phyloP scores from a whole-genome alignment of 2,329 filamentous ascomycete genomes.

The Allantophomopsis lycopodina region DNA sequence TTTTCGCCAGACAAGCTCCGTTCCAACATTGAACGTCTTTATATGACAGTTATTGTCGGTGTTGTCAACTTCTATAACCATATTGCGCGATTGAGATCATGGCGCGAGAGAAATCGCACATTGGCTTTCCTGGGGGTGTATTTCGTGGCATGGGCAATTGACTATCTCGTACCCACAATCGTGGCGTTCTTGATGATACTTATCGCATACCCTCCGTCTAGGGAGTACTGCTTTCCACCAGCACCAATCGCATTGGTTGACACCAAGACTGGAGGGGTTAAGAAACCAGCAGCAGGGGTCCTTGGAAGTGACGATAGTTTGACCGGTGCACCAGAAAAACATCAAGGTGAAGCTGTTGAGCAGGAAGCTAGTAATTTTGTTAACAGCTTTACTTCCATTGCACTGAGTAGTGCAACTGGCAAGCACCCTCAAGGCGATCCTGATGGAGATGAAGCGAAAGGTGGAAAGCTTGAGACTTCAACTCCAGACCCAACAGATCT shows the following conservation, averaged over 20 bases:
- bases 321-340: conserved; percentile 71
- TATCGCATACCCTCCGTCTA: conserved; percentile 48
- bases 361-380: conserved; percentile 74
- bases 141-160: conserved; percentile 54
- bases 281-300: conserved; percentile 65
- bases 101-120: conserved; percentile 61
- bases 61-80: conserved; percentile 59
- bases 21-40: conserved; percentile 64
- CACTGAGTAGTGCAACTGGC: conserved; percentile 61
- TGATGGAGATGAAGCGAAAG: conserved; percentile 22
- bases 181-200: conserved; percentile 46
- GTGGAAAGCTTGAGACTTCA: conserved; percentile 30
- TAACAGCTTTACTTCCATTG: conserved; percentile 56
- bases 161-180: conserved; percentile 53
- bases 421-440: conserved; percentile 60
- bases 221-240: conserved; percentile 57
- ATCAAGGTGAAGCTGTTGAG: conserved; percentile 73
- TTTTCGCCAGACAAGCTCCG: conserved; percentile 77
- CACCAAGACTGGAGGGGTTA: conserved; percentile 54
- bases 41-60: conserved; percentile 64
- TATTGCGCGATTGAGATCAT: conserved; percentile 62
- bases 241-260: conserved; percentile 64
- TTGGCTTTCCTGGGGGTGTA: conserved; percentile 44
- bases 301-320: conserved; percentile 64
- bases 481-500: conserved; percentile 47